These are phyloP conservation scores for Glycine tomentella DNA, from an alignment of 306 rosid species.

Conservation along the genomic window DNA sequence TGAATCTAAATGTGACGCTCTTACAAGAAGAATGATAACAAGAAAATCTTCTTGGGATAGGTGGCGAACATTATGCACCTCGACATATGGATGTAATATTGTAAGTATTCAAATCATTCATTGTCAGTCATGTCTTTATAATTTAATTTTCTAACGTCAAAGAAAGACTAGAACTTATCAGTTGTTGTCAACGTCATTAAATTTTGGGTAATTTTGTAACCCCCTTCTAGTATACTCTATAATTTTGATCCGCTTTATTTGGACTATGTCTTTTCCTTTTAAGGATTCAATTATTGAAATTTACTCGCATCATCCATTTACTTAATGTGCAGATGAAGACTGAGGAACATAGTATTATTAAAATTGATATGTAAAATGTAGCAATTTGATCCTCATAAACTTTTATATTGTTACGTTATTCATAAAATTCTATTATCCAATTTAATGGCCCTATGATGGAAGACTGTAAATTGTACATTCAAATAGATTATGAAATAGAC, in stretches of 20 bases:
- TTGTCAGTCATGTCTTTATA: constrained; percentile 7
- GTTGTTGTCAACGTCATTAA: constrained; percentile 11
- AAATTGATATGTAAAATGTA: background rate
- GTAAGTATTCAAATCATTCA: constrained; percentile 55
- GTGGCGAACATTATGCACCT: constrained; percentile 97
- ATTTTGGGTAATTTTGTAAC: constrained; percentile 19
- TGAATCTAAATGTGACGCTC: constrained; percentile 33
- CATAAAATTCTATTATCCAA: constrained; percentile 6
- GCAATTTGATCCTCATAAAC: background rate
- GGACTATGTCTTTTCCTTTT: constrained; percentile 4
- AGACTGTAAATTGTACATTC: background rate
- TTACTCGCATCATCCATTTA: background rate
- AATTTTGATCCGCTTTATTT: background rate
- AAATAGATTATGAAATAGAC: constrained; percentile 19
- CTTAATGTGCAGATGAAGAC: constrained; percentile 10
- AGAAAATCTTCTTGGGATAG: constrained; percentile 90
- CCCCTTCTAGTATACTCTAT: background rate
- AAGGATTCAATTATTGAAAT: background rate
- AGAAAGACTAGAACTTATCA: background rate
- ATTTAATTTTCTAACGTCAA: constrained; percentile 37
- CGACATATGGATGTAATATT: constrained; percentile 87
- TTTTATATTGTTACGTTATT: background rate
- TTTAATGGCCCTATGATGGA: background rate
- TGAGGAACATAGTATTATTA: background rate
- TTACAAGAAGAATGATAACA: constrained; percentile 71